Conservation (phyloP, 2,329 filamentous ascomycete species). For the Fusarium succisae region DNA sequence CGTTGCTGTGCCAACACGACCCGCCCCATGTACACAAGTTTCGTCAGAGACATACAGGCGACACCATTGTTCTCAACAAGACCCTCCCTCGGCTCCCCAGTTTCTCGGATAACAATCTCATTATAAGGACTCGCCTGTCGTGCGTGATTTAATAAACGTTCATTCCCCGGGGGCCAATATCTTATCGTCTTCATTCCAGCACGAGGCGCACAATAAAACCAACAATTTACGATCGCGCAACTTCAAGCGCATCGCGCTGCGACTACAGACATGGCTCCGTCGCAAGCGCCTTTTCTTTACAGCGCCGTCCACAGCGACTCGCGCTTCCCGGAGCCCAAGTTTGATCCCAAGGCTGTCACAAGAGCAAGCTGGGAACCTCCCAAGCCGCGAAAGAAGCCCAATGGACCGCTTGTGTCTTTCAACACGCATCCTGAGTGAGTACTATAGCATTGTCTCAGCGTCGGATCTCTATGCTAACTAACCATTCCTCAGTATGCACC, state of each 20-base stretch:
- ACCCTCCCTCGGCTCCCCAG: constrained; percentile 5
- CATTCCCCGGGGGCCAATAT: neutral
- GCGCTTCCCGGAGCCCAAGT: constrained; percentile 65
- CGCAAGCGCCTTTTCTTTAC: constrained; percentile 75
- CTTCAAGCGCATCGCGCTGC: constrained; percentile 20
- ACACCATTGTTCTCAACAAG: constrained; percentile 17
- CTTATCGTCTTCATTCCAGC: constrained; percentile 16
- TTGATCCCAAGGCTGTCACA: constrained; percentile 88
- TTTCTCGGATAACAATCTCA: constrained; percentile 31
- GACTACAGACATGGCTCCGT: constrained; percentile 41
- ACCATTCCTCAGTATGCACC: constrained; percentile 60
- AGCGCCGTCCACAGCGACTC: constrained; percentile 62
- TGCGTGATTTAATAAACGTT: neutral
- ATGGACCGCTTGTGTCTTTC: constrained; percentile 82
- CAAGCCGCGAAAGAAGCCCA: constrained; percentile 68
- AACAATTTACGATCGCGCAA: constrained; percentile 9
- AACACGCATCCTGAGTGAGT: constrained; percentile 88
- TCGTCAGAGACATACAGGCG: constrained; percentile 30
- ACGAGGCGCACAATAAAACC: neutral
- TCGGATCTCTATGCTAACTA: neutral
- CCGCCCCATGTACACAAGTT: constrained; percentile 23
- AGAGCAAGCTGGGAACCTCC: constrained; percentile 78
- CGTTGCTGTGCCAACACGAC: constrained; percentile 43
- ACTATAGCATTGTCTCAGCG: neutral
- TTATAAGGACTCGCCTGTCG: constrained; percentile 12